Evolutionary conservation across 306 rosid genomes (phyloP).

Genomic region (Myrica gale): DNA sequence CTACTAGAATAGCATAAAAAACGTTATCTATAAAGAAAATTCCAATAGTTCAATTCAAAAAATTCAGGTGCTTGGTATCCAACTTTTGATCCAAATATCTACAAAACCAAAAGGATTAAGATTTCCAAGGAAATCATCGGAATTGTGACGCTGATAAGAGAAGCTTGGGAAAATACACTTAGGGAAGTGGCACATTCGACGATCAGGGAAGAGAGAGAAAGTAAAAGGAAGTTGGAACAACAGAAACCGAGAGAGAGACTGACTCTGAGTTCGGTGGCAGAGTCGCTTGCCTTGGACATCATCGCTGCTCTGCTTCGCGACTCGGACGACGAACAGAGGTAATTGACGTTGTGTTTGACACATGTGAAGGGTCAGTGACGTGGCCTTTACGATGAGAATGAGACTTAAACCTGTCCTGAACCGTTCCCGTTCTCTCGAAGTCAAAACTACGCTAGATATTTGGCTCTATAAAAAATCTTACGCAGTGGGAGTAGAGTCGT

Average conservation of each 20-base stretch:
- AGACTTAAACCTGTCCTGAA: neutral
- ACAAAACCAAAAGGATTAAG: neutral
- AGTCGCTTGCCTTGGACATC: conserved; percentile 63
- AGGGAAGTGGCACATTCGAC: neutral
- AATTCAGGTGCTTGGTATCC: conserved; percentile 15
- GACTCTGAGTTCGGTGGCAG: conserved; percentile 47
- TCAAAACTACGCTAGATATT: too few species aligned
- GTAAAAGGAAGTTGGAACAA: neutral
- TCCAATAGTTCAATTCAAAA: neutral
- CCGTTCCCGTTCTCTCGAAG: too few species aligned
- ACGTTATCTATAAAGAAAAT: conserved; percentile 20
- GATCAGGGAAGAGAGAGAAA: neutral
- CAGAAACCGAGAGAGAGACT: conserved; percentile 34
- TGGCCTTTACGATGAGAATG: neutral
- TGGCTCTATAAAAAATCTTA: too few species aligned
- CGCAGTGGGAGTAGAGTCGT: too few species aligned
- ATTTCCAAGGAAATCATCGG: neutral
- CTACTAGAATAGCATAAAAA: conserved; percentile 17
- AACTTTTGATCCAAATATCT: neutral
- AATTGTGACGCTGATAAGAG: conserved; percentile 14
- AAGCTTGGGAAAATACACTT: conserved; percentile 19
- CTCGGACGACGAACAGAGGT: conserved; percentile 20
- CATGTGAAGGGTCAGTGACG: neutral
- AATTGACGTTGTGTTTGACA: conserved; percentile 8
- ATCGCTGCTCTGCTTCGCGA: conserved; percentile 35